Evolutionary conservation across 2,329 filamentous ascomycete genomes (phyloP).

Genomic region (Aspergillus sp.): DNA sequence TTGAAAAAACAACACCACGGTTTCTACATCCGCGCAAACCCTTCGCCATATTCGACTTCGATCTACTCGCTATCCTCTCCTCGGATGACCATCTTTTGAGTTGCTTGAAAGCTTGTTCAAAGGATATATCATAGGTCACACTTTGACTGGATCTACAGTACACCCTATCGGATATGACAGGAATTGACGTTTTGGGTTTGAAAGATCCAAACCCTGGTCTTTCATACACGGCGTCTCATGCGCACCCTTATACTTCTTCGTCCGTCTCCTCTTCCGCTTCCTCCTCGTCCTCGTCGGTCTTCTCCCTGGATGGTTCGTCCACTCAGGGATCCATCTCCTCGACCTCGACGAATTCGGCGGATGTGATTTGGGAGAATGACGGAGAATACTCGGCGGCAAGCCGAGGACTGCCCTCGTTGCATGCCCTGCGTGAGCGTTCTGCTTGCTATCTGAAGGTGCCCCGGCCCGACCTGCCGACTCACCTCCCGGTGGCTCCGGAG

Average conservation of each 20-base stretch:
- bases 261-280: conserved; percentile 74
- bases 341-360: conserved; percentile 62
- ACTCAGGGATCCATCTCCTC: conserved; percentile 70
- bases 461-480: conserved; percentile 31
- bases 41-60: conserved; percentile 13
- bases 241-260: conserved; percentile 61
- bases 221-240: conserved; percentile 36
- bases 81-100: conserved; percentile 22
- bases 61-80: neutral
- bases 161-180: conserved; percentile 40
- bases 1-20: conserved; percentile 16
- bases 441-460: conserved; percentile 25
- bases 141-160: conserved; percentile 16
- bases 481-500: conserved; percentile 39
- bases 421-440: conserved; percentile 20
- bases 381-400: conserved; percentile 26
- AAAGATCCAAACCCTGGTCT: conserved; percentile 38
- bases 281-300: conserved; percentile 73
- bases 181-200: conserved; percentile 46
- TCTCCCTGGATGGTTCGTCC: conserved; percentile 66
- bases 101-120: conserved; percentile 4
- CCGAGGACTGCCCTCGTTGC: conserved; percentile 25
- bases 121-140: conserved; percentile 17
- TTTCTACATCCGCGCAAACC: neutral
- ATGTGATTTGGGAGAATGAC: conserved; percentile 49